Base-by-base conservation (phyloP, 805 yeast species). In the Teunomyces funiuensis region DNA sequence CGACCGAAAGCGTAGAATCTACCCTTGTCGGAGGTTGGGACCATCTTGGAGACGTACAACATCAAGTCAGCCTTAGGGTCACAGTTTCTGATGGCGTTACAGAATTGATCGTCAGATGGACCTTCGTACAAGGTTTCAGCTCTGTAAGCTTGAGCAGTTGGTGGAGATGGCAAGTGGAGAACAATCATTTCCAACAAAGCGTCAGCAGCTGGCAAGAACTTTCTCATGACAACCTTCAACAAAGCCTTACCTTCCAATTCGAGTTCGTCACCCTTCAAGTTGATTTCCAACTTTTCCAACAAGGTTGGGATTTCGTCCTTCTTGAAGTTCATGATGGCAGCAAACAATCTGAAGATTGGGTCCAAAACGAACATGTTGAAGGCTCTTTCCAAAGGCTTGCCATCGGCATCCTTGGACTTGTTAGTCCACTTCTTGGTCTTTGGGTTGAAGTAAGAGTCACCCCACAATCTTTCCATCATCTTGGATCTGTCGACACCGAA, bases 1-100 rank as follows among this genome's bases (percentile, higher is more conserved):
- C 99, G 93, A 77, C 99, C 99, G 80, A 91, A 93, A 69, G 99
- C 99, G 85, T 89, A 91, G 96, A 91, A 91, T 81, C 99, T 89
- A 84, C 99, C 99, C 83, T 91, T 93, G 77, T 91, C 99, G 62
- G 98, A 91, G 72, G 99, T 91, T 77, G 99, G 99, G 61, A 91
- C 98, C 99, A 91, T 91, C 96, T 91, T 91, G 77, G 98, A 93
- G 68, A 91, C 93, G 89, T 91, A 91, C 70, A 91, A 83, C 99
- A 91, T 91, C 69, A 91, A 85, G 71, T 91, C 98, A 63, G 95
- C 96, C 66, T 74, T 84, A 69, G 98, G 96, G 79, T 91, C 97
- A 85, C 99, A 91, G 83, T 86, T 84, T 82, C 85, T 89, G 79
- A 91, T 91, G 65, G 95, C 96, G 53, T 78, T 72, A 78, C 90